Evolutionary conservation across 495 filamentous ascomycete species (phyloP), one percentile per base, ranked within the genome.

Genomic region (Aspergillus bridgeri): DNA sequence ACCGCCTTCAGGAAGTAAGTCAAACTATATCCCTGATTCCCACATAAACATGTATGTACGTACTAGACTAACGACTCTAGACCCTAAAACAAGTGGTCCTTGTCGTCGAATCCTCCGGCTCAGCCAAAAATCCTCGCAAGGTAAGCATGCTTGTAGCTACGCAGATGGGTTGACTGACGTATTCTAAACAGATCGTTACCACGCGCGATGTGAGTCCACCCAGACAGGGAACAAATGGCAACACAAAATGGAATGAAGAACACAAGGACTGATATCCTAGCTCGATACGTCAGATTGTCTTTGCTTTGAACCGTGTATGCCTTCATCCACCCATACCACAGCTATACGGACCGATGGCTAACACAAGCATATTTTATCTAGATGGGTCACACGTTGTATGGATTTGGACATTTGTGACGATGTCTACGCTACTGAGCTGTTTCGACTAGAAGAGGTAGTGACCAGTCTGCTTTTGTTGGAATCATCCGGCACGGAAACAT

Each of bases 161-260:
- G 29, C 13, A 47, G 27, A 25, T 27, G 42, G 56, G 49, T 33
- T 53, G 20, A 24, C 47, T 45, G 3, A 23, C 15, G 11, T 33
- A 11, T 33, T 33, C 8, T 33, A 33, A 20, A 18, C 54, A 62
- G 69, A 57, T 87, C 0, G 78, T 89, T 3, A 88, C 83, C 0
- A 78, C 85, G 2, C 70, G 78, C 4, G 87, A 90, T 67, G 87
- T 88, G 62, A 72, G 83, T 76, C 25, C 27, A 6, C 46, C 17
- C 27, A 27, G 27, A 25, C 27, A 8, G n/a, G 25, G 7, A 7
- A 7, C 3, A 20, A 22, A 18, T 0, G 19, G 18, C 33, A 15
- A 47, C 46, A 17, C 20, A 42, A 52, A 27, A 43, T 53, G 15
- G 29, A 11, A 11, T 11, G n/a, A n/a, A n/a, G n/a, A n/a, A n/a